These are phyloP conservation scores for Aspergillus phoenicis DNA, from an alignment of 2,329 filamentous ascomycete species.

Conservation along the genomic window DNA sequence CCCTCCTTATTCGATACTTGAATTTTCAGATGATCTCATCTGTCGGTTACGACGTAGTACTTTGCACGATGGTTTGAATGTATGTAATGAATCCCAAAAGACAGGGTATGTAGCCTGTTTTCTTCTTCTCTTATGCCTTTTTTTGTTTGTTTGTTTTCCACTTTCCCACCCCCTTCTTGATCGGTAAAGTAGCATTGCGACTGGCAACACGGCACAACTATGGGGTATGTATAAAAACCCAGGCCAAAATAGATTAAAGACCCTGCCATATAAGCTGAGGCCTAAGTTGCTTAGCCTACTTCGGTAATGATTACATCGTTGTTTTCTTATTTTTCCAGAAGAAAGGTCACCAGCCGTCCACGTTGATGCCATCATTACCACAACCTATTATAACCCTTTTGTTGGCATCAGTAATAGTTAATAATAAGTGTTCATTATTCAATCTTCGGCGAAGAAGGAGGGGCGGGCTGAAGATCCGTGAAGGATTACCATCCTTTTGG, in stretches of 20 bases:
- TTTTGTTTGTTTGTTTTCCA: not conserved
- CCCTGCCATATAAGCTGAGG: not conserved
- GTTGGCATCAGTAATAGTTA: not conserved
- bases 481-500: not conserved
- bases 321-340: not conserved
- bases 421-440: not conserved
- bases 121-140: not conserved
- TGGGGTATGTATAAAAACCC: not conserved
- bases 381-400: too few relatives aligned
- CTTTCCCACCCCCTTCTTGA: too few relatives aligned
- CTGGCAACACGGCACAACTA: not conserved
- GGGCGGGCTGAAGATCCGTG: conserved; percentile 2
- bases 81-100: not conserved
- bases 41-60: conserved; percentile 2
- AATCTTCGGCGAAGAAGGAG: not conserved
- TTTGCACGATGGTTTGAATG: conserved; percentile 1
- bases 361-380: not conserved
- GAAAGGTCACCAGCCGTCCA: not conserved
- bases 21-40: conserved; percentile 12
- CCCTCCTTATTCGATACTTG: not conserved
- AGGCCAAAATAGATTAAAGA: not conserved
- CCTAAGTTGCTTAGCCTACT: not conserved
- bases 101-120: conserved; percentile 14
- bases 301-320: not conserved
- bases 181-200: too few relatives aligned